phyloP scores from a whole-genome alignment of 176 grass and related monocot genomes.

The Oryza officinalis region DNA sequence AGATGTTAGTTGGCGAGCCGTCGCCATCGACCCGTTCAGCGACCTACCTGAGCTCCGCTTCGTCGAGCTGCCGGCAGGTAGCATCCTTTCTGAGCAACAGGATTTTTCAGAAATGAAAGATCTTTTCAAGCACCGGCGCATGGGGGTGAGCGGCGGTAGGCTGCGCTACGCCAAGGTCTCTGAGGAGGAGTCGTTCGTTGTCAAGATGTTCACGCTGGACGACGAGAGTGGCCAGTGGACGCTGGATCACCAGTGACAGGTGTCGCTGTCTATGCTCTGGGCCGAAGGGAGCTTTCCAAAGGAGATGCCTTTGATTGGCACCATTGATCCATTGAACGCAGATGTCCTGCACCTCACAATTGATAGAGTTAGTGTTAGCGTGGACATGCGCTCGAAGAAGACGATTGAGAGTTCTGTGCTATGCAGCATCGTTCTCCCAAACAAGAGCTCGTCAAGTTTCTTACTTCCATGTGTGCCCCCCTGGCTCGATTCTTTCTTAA shows the following conservation, averaged over 20 bases:
- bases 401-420: background rate
- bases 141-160: conserved; percentile 12
- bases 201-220: background rate
- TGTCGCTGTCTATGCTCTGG: background rate
- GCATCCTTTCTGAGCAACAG: background rate
- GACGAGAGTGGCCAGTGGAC: background rate
- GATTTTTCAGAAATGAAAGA: background rate
- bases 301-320: background rate
- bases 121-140: background rate
- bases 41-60: background rate
- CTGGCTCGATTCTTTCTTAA: background rate
- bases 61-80: background rate
- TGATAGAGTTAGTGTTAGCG: background rate
- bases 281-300: background rate
- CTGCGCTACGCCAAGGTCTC: background rate
- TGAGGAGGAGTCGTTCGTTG: too few relatives aligned
- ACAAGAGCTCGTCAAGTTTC: background rate
- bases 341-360: background rate
- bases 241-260: too few relatives aligned
- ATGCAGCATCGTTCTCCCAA: background rate
- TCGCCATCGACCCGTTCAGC: too few relatives aligned
- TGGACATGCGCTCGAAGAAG: background rate
- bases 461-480: background rate
- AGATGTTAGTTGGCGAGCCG: too few relatives aligned
- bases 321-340: background rate